Conservation (phyloP, 495 filamentous ascomycete genomes). For the Podospora pseudocomata region DNA sequence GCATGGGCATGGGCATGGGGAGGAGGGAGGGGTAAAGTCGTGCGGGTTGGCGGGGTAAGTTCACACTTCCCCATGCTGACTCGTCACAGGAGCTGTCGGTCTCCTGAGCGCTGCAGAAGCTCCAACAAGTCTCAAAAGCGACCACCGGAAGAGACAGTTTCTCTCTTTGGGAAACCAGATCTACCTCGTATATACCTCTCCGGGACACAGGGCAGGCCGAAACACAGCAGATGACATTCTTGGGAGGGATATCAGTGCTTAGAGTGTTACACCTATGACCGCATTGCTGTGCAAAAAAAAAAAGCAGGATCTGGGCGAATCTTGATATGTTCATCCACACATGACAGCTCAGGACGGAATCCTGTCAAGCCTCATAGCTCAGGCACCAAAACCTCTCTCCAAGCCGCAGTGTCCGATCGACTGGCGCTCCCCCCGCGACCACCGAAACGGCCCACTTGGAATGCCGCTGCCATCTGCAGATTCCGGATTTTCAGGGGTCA, state of each 20-base stretch:
- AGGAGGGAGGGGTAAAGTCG: background rate
- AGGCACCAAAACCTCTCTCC: slow-evolving; percentile 6
- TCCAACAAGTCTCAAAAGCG: background rate
- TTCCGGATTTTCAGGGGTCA: slow-evolving; percentile 1
- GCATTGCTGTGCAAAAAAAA: background rate
- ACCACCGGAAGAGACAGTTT: slow-evolving; percentile 8
- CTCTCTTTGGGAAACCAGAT: background rate
- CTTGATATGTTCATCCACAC: background rate
- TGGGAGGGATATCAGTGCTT: background rate
- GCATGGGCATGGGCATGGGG: background rate
- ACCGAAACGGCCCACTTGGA: background rate
- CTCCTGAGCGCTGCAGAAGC: slow-evolving; percentile 14
- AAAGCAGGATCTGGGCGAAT: background rate
- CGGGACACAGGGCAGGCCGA: background rate
- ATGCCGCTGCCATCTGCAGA: slow-evolving; percentile 3
- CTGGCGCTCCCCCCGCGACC: slow-evolving; percentile 4
- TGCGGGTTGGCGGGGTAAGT: slow-evolving; percentile 4
- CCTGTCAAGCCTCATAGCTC: background rate
- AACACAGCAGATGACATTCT: background rate
- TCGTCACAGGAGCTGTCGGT: slow-evolving; percentile 6
- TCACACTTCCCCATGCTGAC: background rate
- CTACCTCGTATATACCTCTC: slow-evolving; percentile 5
- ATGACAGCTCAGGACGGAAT: slow-evolving; percentile 13
- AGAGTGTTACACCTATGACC: background rate
- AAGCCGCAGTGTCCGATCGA: slow-evolving; percentile 5